Conservation (phyloP, 352 stramenopile species). For the Blastocystis sp. region DNA sequence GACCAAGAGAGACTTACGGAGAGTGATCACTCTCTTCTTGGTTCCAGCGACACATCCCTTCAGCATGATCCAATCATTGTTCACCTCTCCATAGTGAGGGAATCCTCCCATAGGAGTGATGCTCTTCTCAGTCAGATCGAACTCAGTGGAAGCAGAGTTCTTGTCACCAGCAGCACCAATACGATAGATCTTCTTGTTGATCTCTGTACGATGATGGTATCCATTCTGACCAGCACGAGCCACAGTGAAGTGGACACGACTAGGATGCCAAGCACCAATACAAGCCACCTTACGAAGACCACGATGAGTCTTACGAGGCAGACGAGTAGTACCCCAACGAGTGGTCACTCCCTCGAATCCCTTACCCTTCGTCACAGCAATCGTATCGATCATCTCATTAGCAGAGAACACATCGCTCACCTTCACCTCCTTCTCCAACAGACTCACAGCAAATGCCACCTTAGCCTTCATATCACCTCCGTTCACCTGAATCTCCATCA, state of each 20-base stretch:
- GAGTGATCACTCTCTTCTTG: constrained; percentile 95
- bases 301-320: constrained; percentile 99
- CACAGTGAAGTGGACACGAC: constrained; percentile 92
- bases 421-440: constrained; percentile 98
- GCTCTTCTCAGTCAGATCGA: constrained; percentile 97
- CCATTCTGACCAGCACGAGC: constrained; percentile 97
- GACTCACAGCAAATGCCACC: constrained; percentile 95
- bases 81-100: constrained; percentile 96
- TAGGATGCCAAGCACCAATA: constrained; percentile 99
- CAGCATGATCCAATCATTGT: constrained; percentile 99
- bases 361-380: constrained; percentile 96
- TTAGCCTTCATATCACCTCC: constrained; percentile 89
- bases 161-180: constrained; percentile 81
- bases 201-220: constrained; percentile 99
- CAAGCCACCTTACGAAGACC: constrained; percentile 99
- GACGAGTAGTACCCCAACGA: constrained; percentile 95
- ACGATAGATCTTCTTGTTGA: constrained; percentile 99
- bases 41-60: constrained; percentile 93
- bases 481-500: too few species aligned
- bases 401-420: constrained; percentile 87
- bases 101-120: constrained; percentile 99
- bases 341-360: constrained; percentile 96
- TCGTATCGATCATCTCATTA: constrained; percentile 97
- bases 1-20: constrained; percentile 94
- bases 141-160: constrained; percentile 90